Percentiles rank a stretch among this genome's conserved stretches.
phyloP scores from a whole-genome alignment of 179 eudicot species.

The Spinacia oleracea region DNA sequence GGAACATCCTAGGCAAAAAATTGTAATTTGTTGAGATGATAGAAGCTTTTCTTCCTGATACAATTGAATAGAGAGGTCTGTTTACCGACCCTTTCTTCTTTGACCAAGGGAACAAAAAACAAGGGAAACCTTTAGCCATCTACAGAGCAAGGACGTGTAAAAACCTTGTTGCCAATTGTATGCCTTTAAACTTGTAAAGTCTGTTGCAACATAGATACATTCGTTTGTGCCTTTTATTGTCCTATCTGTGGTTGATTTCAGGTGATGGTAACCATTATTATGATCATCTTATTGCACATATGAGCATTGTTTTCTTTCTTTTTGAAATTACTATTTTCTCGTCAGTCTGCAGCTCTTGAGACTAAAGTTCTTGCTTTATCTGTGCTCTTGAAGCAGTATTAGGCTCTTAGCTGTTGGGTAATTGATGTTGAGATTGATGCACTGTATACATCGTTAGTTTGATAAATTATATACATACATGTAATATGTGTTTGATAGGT shows the following conservation, averaged over 20 bases:
- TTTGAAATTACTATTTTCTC: not conserved
- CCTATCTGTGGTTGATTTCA: not conserved
- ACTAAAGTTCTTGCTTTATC: not conserved
- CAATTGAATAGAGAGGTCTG: slow-evolving; percentile 4
- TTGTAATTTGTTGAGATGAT: not conserved
- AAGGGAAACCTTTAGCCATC: slow-evolving; percentile 2
- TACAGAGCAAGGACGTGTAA: slow-evolving; percentile 13
- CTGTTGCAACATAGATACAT: not conserved
- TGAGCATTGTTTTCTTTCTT: not conserved
- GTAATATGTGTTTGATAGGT: too few relatives aligned
- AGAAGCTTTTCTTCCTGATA: not conserved
- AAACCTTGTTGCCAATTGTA: slow-evolving; percentile 16
- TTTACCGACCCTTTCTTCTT: not conserved
- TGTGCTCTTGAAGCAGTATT: not conserved
- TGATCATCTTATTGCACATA: not conserved
- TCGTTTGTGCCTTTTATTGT: not conserved
- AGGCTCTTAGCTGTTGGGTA: not conserved
- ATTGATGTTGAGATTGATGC: not conserved
- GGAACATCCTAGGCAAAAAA: not conserved
- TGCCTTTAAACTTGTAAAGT: slow-evolving; percentile 8
- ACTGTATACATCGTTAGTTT: not conserved
- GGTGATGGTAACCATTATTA: not conserved
- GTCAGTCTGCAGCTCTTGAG: not conserved
- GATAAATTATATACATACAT: too few relatives aligned
- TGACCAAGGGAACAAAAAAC: not conserved